Percentiles rank a stretch among this genome's conserved stretches.
Conservation (phyloP, 495 filamentous ascomycete species). For the Penicillium nucicola region DNA sequence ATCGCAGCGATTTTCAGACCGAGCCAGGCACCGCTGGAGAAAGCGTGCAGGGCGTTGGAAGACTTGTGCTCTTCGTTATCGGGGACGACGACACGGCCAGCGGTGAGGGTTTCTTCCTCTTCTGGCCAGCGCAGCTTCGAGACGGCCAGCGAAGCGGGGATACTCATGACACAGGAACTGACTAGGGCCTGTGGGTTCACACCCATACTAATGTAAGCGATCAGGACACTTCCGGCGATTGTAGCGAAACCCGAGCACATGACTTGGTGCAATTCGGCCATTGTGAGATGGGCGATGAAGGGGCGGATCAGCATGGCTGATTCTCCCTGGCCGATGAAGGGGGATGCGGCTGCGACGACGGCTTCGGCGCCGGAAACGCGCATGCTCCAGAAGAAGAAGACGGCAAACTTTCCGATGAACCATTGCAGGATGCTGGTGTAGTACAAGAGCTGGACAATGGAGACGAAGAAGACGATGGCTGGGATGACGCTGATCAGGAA, state of each 20-base stretch:
- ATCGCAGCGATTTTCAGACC: slow-evolving; percentile 86
- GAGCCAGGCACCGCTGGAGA: slow-evolving; percentile 83
- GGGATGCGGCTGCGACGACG: slow-evolving; percentile 88
- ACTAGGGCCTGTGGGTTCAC: slow-evolving; percentile 83
- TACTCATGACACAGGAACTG: slow-evolving; percentile 86
- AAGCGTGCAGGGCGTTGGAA: slow-evolving; percentile 80
- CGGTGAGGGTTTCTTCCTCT: slow-evolving; percentile 77
- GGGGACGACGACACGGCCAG: slow-evolving; percentile 74
- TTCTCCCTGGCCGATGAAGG: slow-evolving; percentile 93
- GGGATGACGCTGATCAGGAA: slow-evolving; percentile 74
- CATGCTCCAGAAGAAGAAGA: slow-evolving; percentile 88
- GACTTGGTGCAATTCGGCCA: slow-evolving; percentile 84
- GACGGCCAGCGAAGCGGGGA: slow-evolving; percentile 80
- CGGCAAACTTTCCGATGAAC: slow-evolving; percentile 80
- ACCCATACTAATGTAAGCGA: slow-evolving; percentile 77
- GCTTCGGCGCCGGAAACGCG: slow-evolving; percentile 90
- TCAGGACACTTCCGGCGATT: slow-evolving; percentile 70
- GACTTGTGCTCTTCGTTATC: slow-evolving; percentile 63
- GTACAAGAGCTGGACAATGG: slow-evolving; percentile 78
- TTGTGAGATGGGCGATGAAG: slow-evolving; percentile 77
- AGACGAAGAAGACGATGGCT: slow-evolving; percentile 90
- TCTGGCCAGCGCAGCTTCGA: slow-evolving; percentile 89
- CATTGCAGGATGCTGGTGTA: slow-evolving; percentile 78
- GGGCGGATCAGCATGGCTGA: slow-evolving; percentile 88
- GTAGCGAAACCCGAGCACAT: slow-evolving; percentile 77